These are phyloP conservation scores for Ogataea chonburiensis DNA, from an alignment of 805 yeast genomes.

Conservation along the genomic window DNA sequence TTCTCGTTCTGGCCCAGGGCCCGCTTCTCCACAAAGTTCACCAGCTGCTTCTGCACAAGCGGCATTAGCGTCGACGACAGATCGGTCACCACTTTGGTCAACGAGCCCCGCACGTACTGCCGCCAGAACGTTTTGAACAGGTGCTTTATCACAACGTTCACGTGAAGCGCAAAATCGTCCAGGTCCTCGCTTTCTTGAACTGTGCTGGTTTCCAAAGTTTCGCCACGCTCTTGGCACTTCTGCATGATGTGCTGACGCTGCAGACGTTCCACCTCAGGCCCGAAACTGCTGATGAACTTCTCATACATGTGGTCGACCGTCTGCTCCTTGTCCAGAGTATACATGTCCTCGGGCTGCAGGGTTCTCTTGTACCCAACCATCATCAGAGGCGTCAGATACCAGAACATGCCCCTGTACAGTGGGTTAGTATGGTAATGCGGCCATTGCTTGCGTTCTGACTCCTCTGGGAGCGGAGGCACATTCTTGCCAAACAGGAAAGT, in stretches of 20 bases:
- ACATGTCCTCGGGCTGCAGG: slow-evolving; percentile 62
- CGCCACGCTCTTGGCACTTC: slow-evolving; percentile 31
- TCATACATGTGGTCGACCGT: slow-evolving; percentile 41
- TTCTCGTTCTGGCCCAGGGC: slow-evolving; percentile 40
- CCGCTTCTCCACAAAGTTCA: slow-evolving; percentile 57
- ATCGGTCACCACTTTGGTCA: slow-evolving; percentile 45
- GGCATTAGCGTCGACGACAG: slow-evolving; percentile 57
- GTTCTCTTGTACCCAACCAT: slow-evolving; percentile 71
- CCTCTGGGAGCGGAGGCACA: slow-evolving; percentile 50
- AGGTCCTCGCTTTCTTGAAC: slow-evolving; percentile 21
- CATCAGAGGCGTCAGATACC: slow-evolving; percentile 70
- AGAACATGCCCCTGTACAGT: slow-evolving; percentile 49
- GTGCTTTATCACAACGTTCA: slow-evolving; percentile 33
- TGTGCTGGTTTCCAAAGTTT: slow-evolving; percentile 21
- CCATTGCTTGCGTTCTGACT: slow-evolving; percentile 49
- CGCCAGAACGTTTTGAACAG: slow-evolving; percentile 49
- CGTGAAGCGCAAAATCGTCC: slow-evolving; percentile 28
- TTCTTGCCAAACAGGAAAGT: slow-evolving; percentile 48
- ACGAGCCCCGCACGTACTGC: slow-evolving; percentile 41
- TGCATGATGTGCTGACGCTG: slow-evolving; percentile 27
- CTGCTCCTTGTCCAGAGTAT: slow-evolving; percentile 41
- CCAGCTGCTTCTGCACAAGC: slow-evolving; percentile 59
- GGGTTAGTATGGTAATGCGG: slow-evolving; percentile 46
- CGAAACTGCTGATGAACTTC: slow-evolving; percentile 37
- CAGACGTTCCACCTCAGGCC: slow-evolving; percentile 32